phyloP scores from a whole-genome alignment of 2,329 filamentous ascomycete genomes.

The Hymenoscyphus scutula region DNA sequence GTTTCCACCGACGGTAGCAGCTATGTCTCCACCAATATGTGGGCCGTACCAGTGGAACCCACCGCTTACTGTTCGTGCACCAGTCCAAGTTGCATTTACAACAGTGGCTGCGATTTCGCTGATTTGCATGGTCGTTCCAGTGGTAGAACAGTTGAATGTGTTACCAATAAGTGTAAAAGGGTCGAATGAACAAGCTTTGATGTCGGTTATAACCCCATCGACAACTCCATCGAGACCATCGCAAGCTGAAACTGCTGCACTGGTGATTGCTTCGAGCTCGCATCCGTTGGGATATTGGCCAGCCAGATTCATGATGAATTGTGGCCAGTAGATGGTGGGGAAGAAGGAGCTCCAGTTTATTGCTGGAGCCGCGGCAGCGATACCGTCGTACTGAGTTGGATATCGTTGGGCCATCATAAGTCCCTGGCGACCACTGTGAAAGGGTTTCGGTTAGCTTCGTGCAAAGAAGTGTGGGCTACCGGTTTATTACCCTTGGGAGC shows the following conservation, averaged over 20 bases:
- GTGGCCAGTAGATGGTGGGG: conserved; percentile 11
- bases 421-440: conserved; percentile 37
- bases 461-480: no score
- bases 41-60: conserved; percentile 5
- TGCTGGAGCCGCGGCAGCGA: conserved; percentile 37
- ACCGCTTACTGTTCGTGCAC: conserved; percentile 6
- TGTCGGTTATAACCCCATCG: conserved; percentile 21
- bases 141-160: conserved; percentile 5
- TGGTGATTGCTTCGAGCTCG: conserved; percentile 20
- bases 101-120: conserved; percentile 9
- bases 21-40: conserved; percentile 6
- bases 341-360: conserved; percentile 32
- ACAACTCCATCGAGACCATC: conserved; percentile 22
- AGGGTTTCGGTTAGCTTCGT: no score
- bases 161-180: conserved; percentile 16
- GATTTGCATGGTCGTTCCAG: neutral
- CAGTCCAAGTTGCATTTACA: conserved; percentile 10
- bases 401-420: conserved; percentile 39
- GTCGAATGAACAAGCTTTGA: conserved; percentile 19
- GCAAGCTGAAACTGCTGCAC: conserved; percentile 17
- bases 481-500: conserved; percentile 35
- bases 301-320: conserved; percentile 18
- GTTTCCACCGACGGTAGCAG: neutral
- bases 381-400: conserved; percentile 41
- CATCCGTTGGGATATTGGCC: conserved; percentile 12